A percentile compares a stretch with the other conserved stretches of the same genome.
These are phyloP conservation scores for Phytophthora constricta DNA, from an alignment of 352 stramenopile species.

Conservation along the genomic window DNA sequence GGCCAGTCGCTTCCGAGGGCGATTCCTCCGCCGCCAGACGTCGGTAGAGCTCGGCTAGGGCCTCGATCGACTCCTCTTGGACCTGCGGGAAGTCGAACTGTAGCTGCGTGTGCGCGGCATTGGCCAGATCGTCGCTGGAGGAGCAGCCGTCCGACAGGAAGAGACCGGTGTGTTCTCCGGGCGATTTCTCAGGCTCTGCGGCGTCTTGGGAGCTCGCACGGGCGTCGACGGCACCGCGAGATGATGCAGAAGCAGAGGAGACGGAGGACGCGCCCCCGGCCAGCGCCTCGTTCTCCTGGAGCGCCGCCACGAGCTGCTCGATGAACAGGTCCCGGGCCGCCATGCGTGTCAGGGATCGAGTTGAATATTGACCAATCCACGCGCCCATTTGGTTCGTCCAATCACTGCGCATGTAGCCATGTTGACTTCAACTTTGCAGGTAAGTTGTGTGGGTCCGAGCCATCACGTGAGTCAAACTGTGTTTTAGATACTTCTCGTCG, in stretches of 20 bases:
- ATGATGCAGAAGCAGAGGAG: not conserved
- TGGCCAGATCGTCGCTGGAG: constrained; percentile 26
- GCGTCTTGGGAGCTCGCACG: constrained; percentile 24
- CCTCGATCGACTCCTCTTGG: constrained; percentile 41
- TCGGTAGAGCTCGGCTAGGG: constrained; percentile 52
- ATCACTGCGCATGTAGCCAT: too few species aligned
- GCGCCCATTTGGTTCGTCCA: too few species aligned
- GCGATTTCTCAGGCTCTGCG: constrained; percentile 23
- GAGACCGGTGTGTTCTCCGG: constrained; percentile 24
- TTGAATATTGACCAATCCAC: too few species aligned
- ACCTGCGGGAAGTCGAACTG: constrained; percentile 68
- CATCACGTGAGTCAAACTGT: too few species aligned
- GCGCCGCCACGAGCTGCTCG: constrained; percentile 59
- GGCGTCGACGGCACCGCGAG: constrained; percentile 1
- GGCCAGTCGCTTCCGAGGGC: not conserved
- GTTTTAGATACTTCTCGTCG: too few species aligned
- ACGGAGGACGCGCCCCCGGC: constrained; percentile 2
- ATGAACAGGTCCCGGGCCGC: constrained; percentile 56
- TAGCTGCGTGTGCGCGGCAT: constrained; percentile 48
- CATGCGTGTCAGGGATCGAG: too few species aligned
- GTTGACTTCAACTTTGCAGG: too few species aligned
- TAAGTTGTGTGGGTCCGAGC: too few species aligned
- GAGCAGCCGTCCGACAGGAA: constrained; percentile 15
- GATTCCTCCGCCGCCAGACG: constrained; percentile 28
- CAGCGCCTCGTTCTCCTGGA: constrained; percentile 54